Evolutionary conservation across 306 rosid species (phyloP).

Genomic region (Abrus precatorius): DNA sequence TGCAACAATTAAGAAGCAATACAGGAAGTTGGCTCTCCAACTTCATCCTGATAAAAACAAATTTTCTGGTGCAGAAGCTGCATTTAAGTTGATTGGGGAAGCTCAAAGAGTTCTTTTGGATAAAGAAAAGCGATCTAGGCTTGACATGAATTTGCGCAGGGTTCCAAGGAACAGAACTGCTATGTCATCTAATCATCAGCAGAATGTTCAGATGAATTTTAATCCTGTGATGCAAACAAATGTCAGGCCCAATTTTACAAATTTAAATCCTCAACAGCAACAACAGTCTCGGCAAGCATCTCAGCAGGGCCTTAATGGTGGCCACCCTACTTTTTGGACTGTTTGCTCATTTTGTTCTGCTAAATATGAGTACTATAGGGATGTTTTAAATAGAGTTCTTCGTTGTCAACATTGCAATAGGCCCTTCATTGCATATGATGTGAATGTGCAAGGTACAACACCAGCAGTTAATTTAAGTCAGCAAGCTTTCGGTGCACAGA

Average conservation of each 20-base stretch:
- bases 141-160: constrained; percentile 68
- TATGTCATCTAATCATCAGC: constrained; percentile 54
- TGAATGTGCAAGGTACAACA: constrained; percentile 54
- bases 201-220: constrained; percentile 49
- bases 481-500: constrained; percentile 59
- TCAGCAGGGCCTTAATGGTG: constrained; percentile 49
- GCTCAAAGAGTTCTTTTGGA: constrained; percentile 89
- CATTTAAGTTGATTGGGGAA: constrained; percentile 91
- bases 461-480: constrained; percentile 54
- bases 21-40: constrained; percentile 84
- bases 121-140: constrained; percentile 62
- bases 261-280: constrained; percentile 48
- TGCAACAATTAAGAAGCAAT: constrained; percentile 81
- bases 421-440: constrained; percentile 71
- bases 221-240: constrained; percentile 54
- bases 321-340: constrained; percentile 82
- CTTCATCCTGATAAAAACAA: constrained; percentile 98
- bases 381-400: constrained; percentile 68
- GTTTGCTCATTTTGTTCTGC: constrained; percentile 81
- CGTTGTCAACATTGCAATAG: constrained; percentile 73
- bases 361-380: constrained; percentile 74
- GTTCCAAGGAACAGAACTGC: constrained; percentile 49
- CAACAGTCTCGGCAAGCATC: constrained; percentile 52
- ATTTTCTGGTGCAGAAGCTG: constrained; percentile 93
- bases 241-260: constrained; percentile 53